Evolutionary conservation across 352 stramenopile genomes (phyloP).

Genomic region (Phytophthora meadii): DNA sequence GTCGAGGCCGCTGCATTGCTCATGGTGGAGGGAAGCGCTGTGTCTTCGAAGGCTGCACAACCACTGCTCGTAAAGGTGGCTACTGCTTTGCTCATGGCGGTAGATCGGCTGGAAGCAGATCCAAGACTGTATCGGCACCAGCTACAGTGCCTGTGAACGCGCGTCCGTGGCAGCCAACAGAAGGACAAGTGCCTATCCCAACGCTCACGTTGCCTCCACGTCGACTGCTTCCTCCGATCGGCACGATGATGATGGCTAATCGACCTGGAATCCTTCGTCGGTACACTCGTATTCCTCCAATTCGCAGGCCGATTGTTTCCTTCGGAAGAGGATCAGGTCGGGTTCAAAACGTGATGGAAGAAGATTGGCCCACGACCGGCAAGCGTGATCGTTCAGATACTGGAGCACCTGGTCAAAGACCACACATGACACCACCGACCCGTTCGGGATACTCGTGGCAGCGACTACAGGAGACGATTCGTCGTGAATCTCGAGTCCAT

Average conservation of each 20-base stretch:
- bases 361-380: constrained; percentile 14
- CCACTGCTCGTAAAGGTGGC: constrained; percentile 79
- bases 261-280: constrained; percentile 29
- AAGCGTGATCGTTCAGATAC: background rate
- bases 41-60: constrained; percentile 73
- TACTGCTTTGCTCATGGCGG: constrained; percentile 87
- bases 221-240: constrained; percentile 38
- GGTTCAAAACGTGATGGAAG: constrained; percentile 5
- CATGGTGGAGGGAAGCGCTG: constrained; percentile 87
- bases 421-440: constrained; percentile 15
- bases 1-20: constrained; percentile 83
- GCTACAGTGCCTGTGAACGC: constrained; percentile 15
- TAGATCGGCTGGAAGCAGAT: constrained; percentile 30
- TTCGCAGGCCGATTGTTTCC: constrained; percentile 28
- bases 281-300: constrained; percentile 35
- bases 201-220: constrained; percentile 33
- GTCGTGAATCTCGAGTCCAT: constrained; percentile 68
- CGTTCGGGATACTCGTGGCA: constrained; percentile 79
- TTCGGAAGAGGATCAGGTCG: constrained; percentile 8
- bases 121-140: constrained; percentile 19
- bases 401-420: constrained; percentile 4
- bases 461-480: constrained; percentile 76
- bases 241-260: constrained; percentile 37
- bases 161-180: constrained; percentile 14
- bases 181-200: constrained; percentile 35